These are phyloP conservation scores for Gonium pectorale DNA, from an alignment of 139 green algal species.

Conservation along the genomic window DNA sequence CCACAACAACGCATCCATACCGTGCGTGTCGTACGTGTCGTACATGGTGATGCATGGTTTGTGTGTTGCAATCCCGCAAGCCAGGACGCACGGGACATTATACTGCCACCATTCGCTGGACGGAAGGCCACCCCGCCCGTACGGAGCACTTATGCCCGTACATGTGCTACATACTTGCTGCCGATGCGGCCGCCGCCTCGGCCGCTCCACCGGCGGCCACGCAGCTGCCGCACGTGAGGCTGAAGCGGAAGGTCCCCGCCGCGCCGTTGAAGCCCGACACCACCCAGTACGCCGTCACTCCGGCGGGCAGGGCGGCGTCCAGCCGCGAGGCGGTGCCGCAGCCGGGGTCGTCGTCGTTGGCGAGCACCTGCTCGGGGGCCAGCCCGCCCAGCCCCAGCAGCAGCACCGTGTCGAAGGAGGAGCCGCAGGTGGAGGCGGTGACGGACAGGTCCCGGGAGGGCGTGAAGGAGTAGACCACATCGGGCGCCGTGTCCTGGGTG, in stretches of 20 bases:
- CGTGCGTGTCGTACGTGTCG: too few relatives aligned
- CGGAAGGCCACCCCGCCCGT: too few relatives aligned
- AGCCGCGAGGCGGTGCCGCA: constrained; percentile 36
- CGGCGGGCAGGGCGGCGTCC: constrained; percentile 20
- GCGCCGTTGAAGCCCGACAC: constrained; percentile 55
- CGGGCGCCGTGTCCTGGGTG: constrained; percentile 46
- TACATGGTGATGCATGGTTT: too few relatives aligned
- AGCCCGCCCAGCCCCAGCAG: neutral
- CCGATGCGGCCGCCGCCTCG: too few relatives aligned
- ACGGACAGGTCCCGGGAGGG: constrained; percentile 22
- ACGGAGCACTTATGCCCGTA: too few relatives aligned
- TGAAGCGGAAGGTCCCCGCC: constrained; percentile 36
- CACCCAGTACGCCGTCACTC: constrained; percentile 47
- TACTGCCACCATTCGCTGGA: too few relatives aligned
- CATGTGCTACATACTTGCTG: too few relatives aligned
- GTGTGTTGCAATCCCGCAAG: too few relatives aligned
- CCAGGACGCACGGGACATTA: too few relatives aligned
- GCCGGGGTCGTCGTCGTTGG: constrained; percentile 56
- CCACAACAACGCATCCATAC: too few relatives aligned
- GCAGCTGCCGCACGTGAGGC: constrained; percentile 27
- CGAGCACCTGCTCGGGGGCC: constrained; percentile 34
- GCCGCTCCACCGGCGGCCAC: too few relatives aligned
- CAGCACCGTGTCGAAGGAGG: constrained; percentile 63
- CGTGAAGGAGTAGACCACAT: constrained; percentile 66
- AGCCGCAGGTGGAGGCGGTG: constrained; percentile 64